Conservation (phyloP, 1,284 basidiomycete species). For the Malassezia globosa region DNA sequence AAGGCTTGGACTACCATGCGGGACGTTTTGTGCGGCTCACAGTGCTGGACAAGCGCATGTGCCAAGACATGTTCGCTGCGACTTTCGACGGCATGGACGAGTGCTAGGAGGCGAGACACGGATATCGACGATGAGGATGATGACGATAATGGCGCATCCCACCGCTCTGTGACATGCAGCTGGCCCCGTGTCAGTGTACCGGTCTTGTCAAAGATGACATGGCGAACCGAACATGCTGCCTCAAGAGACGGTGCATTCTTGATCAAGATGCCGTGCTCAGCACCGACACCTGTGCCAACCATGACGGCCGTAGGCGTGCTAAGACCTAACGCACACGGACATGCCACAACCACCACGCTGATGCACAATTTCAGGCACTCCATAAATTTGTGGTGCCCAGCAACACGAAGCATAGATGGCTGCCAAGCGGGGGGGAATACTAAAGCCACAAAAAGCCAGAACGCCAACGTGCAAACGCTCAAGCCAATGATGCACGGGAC, state of each 20-base stretch:
- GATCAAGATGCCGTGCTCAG: constrained; percentile 92
- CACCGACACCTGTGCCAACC: constrained; percentile 96
- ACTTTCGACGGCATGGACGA: constrained; percentile 75
- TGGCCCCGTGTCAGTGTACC: constrained; percentile 81
- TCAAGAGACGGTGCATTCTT: constrained; percentile 92
- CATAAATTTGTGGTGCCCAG: constrained; percentile 73
- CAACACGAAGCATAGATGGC: constrained; percentile 69
- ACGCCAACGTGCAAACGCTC: constrained; percentile 66
- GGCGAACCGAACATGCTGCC: constrained; percentile 68
- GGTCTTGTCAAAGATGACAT: constrained; percentile 89
- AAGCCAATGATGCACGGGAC: constrained; percentile 82
- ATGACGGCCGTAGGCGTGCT: constrained; percentile 97
- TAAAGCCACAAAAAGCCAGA: constrained; percentile 69
- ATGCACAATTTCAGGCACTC: constrained; percentile 96
- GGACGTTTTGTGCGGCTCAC: constrained; percentile 44
- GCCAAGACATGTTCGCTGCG: constrained; percentile 92
- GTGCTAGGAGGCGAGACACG: background rate
- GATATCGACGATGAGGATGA: background rate
- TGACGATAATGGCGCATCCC: background rate
- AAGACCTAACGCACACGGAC: constrained; percentile 90
- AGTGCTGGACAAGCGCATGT: constrained; percentile 73
- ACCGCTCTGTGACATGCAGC: constrained; percentile 3
- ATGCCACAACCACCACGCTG: constrained; percentile 93
- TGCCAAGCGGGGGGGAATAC: constrained; percentile 53
- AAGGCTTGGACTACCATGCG: constrained; percentile 50